Evolutionary conservation across 2,329 filamentous ascomycete species (phyloP), one percentile per base, ranked within the genome.

Genomic region (Nakataea oryzae): DNA sequence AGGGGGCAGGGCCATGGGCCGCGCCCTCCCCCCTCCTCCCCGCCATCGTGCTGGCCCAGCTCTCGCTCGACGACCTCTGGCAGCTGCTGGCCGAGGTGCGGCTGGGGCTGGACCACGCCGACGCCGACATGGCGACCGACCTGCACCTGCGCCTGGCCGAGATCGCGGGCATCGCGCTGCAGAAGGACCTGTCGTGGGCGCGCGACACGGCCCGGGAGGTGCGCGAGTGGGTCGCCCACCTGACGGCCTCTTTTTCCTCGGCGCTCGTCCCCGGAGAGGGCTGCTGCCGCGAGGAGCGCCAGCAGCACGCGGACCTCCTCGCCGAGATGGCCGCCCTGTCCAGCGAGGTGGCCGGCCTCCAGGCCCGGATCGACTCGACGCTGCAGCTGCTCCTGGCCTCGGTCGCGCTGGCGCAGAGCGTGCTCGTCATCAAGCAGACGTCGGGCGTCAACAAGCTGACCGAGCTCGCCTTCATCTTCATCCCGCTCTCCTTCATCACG

Each of bases 401-500:
- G 7, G 24, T 50, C 41, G 41, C 17, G 21, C 41, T 50, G 17
- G 41, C 41, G 17, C 41, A 50, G 41, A 50, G 41, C 41, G 41
- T n/a, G 41, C 41, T 50, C 41, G 41, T 50, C 41, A 50, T 50
- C 21, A 17, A 9, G 17, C 41, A 50, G 41, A 50, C 41, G 41
- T 50, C 41, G 21, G 41, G 41, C 26, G 27, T 56, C 54, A 56
- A 27, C 34, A 50, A 57, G 28, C 50, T 61, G 28, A 61, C 59
- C 14, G 54, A 54, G 59, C 59, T 61, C 9, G 59, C 59, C 50
- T 61, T 61, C 50, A 32, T 61, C 47, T 61, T 61, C 54, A 32
- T 61, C 13, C 59, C 59, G 59, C 59, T 61, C n/a, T 56, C 47
- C 28, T 61, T 61, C 54, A 41, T 32, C 50, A 57, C 59, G 21